Conservation (phyloP, 2,329 filamentous ascomycete genomes). For the Hypoxylon sp. region DNA sequence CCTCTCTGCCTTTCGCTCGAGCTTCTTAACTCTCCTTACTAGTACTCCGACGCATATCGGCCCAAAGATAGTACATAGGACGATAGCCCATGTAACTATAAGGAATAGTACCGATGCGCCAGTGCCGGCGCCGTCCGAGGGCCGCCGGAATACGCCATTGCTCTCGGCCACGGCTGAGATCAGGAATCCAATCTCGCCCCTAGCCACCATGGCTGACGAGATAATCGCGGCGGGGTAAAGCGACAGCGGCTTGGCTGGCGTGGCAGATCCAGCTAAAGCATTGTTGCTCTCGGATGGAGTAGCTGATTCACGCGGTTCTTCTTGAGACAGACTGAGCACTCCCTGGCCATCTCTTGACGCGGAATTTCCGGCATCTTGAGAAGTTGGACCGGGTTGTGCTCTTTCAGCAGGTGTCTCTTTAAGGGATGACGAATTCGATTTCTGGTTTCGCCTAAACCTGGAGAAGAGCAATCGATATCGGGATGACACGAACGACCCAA, state of each 20-base stretch:
- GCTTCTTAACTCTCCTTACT: slow-evolving; percentile 59
- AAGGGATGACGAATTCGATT: background rate
- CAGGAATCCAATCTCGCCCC: slow-evolving; percentile 86
- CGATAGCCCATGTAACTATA: slow-evolving; percentile 69
- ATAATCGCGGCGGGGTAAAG: slow-evolving; percentile 78
- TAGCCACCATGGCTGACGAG: slow-evolving; percentile 77
- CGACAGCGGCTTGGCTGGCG: slow-evolving; percentile 67
- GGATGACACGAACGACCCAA: slow-evolving; percentile 23
- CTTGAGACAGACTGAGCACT: background rate
- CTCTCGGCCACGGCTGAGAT: slow-evolving; percentile 78
- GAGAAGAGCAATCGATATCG: slow-evolving; percentile 37
- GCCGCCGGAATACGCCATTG: slow-evolving; percentile 59
- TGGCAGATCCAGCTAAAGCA: background rate
- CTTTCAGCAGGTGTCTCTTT: background rate
- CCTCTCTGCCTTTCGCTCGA: slow-evolving; percentile 47
- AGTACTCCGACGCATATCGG: slow-evolving; percentile 65
- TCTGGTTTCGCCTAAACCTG: slow-evolving; percentile 30
- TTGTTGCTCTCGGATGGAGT: background rate
- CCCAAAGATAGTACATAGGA: slow-evolving; percentile 68
- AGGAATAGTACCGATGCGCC: slow-evolving; percentile 63
- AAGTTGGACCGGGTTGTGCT: background rate
- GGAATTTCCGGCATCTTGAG: background rate
- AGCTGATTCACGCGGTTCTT: background rate
- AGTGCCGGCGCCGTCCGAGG: slow-evolving; percentile 26
- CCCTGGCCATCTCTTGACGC: background rate